Conservation (phyloP, 495 filamentous ascomycete species). For the Neurospora sp. region DNA sequence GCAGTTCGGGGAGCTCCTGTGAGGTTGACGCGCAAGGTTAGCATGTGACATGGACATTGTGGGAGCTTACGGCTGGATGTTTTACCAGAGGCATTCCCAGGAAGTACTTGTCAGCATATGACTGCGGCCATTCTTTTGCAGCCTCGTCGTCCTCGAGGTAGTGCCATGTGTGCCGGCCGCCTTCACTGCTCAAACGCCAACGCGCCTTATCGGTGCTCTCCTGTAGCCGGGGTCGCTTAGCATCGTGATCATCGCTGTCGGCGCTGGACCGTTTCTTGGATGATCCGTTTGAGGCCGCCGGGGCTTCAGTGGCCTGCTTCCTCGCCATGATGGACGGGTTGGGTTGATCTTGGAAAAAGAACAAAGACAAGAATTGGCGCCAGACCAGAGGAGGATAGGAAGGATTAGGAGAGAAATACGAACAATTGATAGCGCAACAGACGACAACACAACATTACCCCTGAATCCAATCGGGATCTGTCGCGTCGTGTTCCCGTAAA, state of each 20-base stretch:
- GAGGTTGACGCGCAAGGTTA: background rate
- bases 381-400: background rate
- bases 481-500: background rate
- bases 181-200: slow-evolving; percentile 78
- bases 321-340: slow-evolving; percentile 8
- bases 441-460: background rate
- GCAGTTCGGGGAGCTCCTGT: slow-evolving; percentile 63
- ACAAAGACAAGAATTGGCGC: background rate
- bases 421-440: background rate
- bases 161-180: slow-evolving; percentile 84
- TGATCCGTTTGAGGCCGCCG: slow-evolving; percentile 9
- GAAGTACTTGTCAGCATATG: slow-evolving; percentile 71
- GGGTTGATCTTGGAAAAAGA: background rate
- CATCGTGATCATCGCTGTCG: slow-evolving; percentile 9
- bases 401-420: background rate
- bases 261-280: slow-evolving; percentile 25
- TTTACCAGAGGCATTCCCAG: slow-evolving; percentile 51
- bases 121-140: slow-evolving; percentile 71
- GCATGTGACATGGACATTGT: background rate
- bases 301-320: slow-evolving; percentile 7
- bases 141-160: slow-evolving; percentile 77
- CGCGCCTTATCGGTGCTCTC: slow-evolving; percentile 61
- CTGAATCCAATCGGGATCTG: background rate
- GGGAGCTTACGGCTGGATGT: background rate
- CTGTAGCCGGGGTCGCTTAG: slow-evolving; percentile 29